These are phyloP conservation scores for Aspergillus nanangensis DNA, from an alignment of 495 filamentous ascomycete genomes.

Conservation along the genomic window DNA sequence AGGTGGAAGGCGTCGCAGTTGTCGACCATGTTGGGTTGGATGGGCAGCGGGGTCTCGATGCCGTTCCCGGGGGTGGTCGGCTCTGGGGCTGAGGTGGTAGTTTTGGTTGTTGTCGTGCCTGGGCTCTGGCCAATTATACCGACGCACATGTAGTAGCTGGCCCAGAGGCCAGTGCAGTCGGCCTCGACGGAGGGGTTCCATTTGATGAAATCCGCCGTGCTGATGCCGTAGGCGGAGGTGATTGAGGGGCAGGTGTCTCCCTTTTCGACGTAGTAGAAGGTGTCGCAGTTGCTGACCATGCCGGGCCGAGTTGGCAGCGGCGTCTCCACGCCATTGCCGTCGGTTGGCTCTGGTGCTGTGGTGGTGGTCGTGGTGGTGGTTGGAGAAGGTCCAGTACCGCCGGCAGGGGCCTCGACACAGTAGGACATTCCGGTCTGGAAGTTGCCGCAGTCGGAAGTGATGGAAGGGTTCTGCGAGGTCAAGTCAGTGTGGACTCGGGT, in stretches of 20 bases:
- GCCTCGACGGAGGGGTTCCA: conserved; percentile 2
- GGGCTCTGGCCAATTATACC: background rate
- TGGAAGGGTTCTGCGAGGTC: conserved; percentile 12
- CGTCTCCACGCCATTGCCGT: too few relatives aligned
- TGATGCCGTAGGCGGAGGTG: conserved; percentile 13
- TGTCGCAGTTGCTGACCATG: conserved; percentile 16
- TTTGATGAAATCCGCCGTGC: background rate
- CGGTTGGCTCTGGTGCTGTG: background rate
- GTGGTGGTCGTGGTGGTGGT: conserved; percentile 3
- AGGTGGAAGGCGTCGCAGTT: background rate
- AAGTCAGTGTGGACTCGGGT: too few relatives aligned
- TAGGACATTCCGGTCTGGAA: conserved; percentile 10
- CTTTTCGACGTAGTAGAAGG: conserved; percentile 12
- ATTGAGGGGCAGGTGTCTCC: conserved; percentile 23
- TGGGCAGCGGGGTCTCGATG: too few relatives aligned
- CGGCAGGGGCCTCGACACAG: conserved; percentile 15
- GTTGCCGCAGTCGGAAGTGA: conserved; percentile 11
- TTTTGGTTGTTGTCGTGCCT: background rate
- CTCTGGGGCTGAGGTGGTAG: background rate
- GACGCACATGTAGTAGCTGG: background rate
- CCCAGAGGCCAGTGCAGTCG: background rate
- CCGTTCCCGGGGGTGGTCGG: too few relatives aligned
- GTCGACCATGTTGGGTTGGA: background rate
- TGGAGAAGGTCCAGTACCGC: conserved; percentile 6
- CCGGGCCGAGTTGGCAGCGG: conserved; percentile 4